Base-by-base conservation (phyloP, 2,329 filamentous ascomycete genomes). In the Colletotrichum trifolii region DNA sequence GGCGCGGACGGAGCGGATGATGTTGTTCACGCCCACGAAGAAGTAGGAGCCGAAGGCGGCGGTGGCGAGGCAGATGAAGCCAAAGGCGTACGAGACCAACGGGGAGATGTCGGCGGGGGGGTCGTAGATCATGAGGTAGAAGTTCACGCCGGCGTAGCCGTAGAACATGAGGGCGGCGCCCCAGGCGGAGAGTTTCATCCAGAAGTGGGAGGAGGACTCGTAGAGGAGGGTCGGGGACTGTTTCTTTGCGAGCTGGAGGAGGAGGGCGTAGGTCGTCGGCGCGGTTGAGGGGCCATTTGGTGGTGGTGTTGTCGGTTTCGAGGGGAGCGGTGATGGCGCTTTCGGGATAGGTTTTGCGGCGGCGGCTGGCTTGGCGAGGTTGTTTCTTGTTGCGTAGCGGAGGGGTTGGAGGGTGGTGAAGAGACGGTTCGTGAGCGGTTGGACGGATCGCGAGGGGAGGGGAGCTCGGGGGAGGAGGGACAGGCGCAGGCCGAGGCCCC, bases 141-240 rank as follows among this genome's bases (percentile, higher is more conserved):
- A 83, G 73, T 86, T 84, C 70, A 82, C 79, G 50, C 79, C 76
- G 2, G 83, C 81, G 71, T 83, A 87, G 42, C 74, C 69, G 61
- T 87, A 79, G 74, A 83, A 87, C 71, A 85, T 84, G 25, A 81
- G 66, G 2, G 85, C 85, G 34, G 86, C 83, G 12, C 78, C 74
- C 75, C 89, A 89, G 72, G 86, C 87, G 49, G 86, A 85, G 69
- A 86, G 73, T 67, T 90, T 83, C 74, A 89, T 90, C 76, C 83
- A 82, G 61, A 85, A 84, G 71, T 91, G 89, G 1, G 88, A 87
- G 12, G 87, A 87, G 1, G 85, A 84, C 71, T 89, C 82, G 79
- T 91, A 93, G 47, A 93, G 80, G 3, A 85, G 76, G 8, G 89
- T 87, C 6, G 85, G 82, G 2, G 81, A 77, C n/a, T 81, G 72